These are phyloP conservation scores for Neoarthrinium moseri DNA, from an alignment of 2,329 filamentous ascomycete genomes.

Conservation along the genomic window DNA sequence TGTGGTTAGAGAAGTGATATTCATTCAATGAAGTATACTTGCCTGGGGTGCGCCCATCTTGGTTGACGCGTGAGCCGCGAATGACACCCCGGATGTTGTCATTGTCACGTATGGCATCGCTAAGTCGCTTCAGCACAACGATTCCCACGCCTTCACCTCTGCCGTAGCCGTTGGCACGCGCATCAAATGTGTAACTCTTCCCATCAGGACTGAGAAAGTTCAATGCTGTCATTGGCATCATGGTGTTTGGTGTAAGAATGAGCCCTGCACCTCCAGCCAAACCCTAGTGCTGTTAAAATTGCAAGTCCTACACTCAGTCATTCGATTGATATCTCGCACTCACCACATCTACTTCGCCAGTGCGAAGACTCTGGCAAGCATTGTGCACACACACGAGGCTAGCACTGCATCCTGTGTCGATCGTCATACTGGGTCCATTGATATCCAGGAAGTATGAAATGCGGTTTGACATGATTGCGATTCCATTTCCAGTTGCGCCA, in stretches of 20 bases:
- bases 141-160: slow-evolving; percentile 62
- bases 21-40: slow-evolving; percentile 8
- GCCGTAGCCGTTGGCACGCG: slow-evolving; percentile 62
- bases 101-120: slow-evolving; percentile 56
- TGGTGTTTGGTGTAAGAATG: slow-evolving; percentile 54
- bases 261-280: slow-evolving; percentile 51
- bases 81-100: slow-evolving; percentile 58
- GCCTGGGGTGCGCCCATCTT: slow-evolving; percentile 58
- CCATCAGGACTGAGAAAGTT: slow-evolving; percentile 53
- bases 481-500: slow-evolving; percentile 31
- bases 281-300: slow-evolving; percentile 23
- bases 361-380: slow-evolving; percentile 34
- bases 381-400: slow-evolving; percentile 40
- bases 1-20: slow-evolving; percentile 3
- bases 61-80: slow-evolving; percentile 51
- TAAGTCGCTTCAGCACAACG: slow-evolving; percentile 58
- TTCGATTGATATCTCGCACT: slow-evolving; percentile 4
- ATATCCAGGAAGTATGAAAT: slow-evolving; percentile 41
- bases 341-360: slow-evolving; percentile 27
- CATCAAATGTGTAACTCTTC: slow-evolving; percentile 53
- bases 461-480: slow-evolving; percentile 36
- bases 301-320: not conserved
- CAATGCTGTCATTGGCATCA: slow-evolving; percentile 54
- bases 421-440: slow-evolving; percentile 37
- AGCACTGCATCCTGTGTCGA: slow-evolving; percentile 47